Base-by-base conservation (phyloP, 495 filamentous ascomycete genomes). In the Jackrogersella multiformis region DNA sequence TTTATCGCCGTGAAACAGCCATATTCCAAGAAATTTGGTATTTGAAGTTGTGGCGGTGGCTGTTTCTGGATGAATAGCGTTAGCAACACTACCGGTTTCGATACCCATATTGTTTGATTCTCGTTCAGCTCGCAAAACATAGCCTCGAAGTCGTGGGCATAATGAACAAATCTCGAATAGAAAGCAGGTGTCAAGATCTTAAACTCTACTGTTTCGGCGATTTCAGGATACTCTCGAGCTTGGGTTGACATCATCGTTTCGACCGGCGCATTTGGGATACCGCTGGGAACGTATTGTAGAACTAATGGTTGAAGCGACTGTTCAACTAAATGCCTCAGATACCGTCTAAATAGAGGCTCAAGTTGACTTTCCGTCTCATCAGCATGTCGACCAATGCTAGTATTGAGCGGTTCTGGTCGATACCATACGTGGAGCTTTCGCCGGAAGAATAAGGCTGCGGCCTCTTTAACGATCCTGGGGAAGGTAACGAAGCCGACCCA, bases 401-500 rank as follows among this genome's bases (percentile, higher is more conserved):
- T 77, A 24, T 74, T 75, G 13, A 82, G 72, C 0, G 87, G 83
- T 68, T 88, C 87, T 0, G 87, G 88, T 28, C 80, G 70, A 59
- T 77, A 84, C 80, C 84, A 89, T 5, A 89, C 82, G 42, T 84
- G 82, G 15, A 90, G 73, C 38, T 78, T 82, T 52, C 78, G 76
- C 8, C 57, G 42, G 63, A 87, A 84, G 64, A 84, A 88, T 8
- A 90, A 76, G 24, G 72, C 76, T 1, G 54, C 73, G 4, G 88
- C 88, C 75, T 90, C 79, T 59, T 76, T 79, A 6, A 87, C 68
- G 39, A 89, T 90, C 28, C 88, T 77, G 5, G 87, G 87, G 56
- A 87, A 86, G 0, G 88, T 89, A 5, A 84, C 75, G 12, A 91
- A 77, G 3, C 87, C 85, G 15, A 87, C 83, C 87, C 86, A 90